Conservation (phyloP, 441 rosid genomes). For the Arabidopsis hybrid region DNA sequence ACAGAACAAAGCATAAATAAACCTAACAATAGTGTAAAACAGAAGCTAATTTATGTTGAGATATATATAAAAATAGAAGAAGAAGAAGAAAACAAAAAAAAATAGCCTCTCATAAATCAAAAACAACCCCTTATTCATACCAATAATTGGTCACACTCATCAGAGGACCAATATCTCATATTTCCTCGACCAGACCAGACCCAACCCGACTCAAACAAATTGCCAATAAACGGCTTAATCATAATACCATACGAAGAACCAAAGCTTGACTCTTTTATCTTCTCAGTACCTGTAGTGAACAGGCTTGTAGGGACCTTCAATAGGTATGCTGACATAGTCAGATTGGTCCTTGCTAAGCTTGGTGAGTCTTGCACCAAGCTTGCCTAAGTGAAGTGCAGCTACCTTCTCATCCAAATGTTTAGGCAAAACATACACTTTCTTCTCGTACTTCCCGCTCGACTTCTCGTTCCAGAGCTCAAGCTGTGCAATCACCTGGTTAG, state of each 20-base stretch:
- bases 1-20: constrained; percentile 23
- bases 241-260: constrained; percentile 29
- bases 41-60: constrained; percentile 19
- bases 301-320: constrained; percentile 74
- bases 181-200: constrained; percentile 29
- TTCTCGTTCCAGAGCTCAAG: constrained; percentile 90
- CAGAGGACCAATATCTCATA: constrained; percentile 40
- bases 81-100: background rate
- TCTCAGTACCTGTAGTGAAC: constrained; percentile 56
- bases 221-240: constrained; percentile 27
- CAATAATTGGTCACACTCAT: constrained; percentile 39
- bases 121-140: constrained; percentile 35
- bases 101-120: constrained; percentile 26
- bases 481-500: constrained; percentile 95
- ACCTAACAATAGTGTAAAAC: constrained; percentile 18
- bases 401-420: constrained; percentile 72
- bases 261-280: background rate
- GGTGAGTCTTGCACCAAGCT: constrained; percentile 64
- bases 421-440: constrained; percentile 85
- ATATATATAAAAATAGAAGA: constrained; percentile 11
- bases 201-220: constrained; percentile 37
- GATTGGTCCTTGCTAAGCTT: constrained; percentile 63
- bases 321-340: constrained; percentile 60
- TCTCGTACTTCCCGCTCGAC: constrained; percentile 74
- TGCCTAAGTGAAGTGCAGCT: constrained; percentile 60